Evolutionary conservation across 441 rosid species (phyloP).

Genomic region (Erodium trifolium): DNA sequence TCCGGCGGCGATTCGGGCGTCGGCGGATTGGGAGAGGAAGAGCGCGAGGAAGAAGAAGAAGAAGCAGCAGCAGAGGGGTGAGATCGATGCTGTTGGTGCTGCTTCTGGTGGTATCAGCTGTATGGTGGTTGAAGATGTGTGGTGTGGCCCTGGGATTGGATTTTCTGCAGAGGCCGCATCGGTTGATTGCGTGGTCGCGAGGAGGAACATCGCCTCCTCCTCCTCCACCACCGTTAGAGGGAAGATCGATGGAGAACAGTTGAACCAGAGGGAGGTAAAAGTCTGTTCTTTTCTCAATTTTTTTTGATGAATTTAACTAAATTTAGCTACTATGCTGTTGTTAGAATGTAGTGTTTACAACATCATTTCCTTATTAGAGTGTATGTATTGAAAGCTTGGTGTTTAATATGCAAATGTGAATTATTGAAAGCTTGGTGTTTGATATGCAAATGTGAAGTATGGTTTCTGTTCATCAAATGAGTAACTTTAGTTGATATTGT

Average conservation of each 20-base stretch:
- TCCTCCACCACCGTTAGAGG: slow-evolving; percentile 33
- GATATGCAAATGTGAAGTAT: no score
- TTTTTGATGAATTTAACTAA: neutral
- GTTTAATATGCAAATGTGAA: no score
- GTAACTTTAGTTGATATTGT: neutral
- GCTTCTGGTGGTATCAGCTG: slow-evolving; percentile 25
- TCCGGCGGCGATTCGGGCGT: slow-evolving; percentile 35
- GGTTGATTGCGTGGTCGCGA: slow-evolving; percentile 53
- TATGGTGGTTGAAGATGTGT: slow-evolving; percentile 51
- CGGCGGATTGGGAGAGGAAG: no score
- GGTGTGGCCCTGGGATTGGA: slow-evolving; percentile 82
- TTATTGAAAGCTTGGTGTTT: no score
- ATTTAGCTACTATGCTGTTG: neutral
- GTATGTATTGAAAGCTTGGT: no score
- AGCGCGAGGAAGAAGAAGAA: slow-evolving; percentile 18
- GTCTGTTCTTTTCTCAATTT: neutral
- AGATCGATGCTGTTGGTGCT: slow-evolving; percentile 10
- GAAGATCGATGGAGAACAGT: slow-evolving; percentile 53
- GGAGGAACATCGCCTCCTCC: slow-evolving; percentile 37
- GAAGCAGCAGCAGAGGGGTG: slow-evolving; percentile 37
- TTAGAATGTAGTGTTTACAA: neutral
- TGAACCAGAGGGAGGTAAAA: slow-evolving; percentile 32
- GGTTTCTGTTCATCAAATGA: no score
- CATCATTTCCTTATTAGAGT: no score
- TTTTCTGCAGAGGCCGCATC: slow-evolving; percentile 50